Evolutionary conservation across 768 basidiomycete species (phyloP).

Genomic region (Cystofilobasidium ferigula): DNA sequence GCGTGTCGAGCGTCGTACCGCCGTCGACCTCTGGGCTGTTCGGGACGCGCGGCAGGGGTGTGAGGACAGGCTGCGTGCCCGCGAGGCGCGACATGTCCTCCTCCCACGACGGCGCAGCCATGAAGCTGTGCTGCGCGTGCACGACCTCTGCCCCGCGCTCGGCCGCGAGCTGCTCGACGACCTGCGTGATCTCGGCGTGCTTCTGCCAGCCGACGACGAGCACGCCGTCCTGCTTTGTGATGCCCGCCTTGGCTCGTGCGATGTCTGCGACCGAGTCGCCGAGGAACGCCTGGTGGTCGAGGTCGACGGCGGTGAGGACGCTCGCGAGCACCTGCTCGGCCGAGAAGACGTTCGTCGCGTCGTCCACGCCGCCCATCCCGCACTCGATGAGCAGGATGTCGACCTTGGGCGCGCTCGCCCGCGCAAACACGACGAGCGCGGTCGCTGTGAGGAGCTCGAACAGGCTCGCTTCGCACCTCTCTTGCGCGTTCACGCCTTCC

Average conservation of each 20-base stretch:
- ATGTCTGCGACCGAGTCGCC: conserved; percentile 66
- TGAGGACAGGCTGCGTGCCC: conserved; percentile 17
- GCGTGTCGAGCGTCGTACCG: neutral
- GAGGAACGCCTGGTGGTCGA: conserved; percentile 87
- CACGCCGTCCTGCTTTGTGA: conserved; percentile 49
- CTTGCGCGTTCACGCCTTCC: conserved; percentile 41
- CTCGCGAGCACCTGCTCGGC: conserved; percentile 59
- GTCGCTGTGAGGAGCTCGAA: conserved; percentile 82
- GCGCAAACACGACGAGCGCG: conserved; percentile 66
- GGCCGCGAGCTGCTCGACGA: conserved; percentile 37
- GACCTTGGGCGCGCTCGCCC: conserved; percentile 36
- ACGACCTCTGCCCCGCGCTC: conserved; percentile 23
- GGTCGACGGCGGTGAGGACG: conserved; percentile 73
- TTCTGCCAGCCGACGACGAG: conserved; percentile 36
- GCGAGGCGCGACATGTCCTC: conserved; percentile 14
- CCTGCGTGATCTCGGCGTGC: conserved; percentile 43
- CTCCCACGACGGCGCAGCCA: neutral
- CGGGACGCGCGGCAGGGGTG: conserved; percentile 13
- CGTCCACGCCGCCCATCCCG: conserved; percentile 83
- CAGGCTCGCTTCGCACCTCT: conserved; percentile 47
- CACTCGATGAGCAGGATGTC: conserved; percentile 84
- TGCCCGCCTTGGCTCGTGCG: conserved; percentile 69
- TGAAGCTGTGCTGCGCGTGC: neutral
- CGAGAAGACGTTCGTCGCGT: conserved; percentile 85
- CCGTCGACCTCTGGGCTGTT: neutral